Evolutionary conservation across 164 flowering plant genomes (phyloP).

Genomic region (Pachysandra terminalis): DNA sequence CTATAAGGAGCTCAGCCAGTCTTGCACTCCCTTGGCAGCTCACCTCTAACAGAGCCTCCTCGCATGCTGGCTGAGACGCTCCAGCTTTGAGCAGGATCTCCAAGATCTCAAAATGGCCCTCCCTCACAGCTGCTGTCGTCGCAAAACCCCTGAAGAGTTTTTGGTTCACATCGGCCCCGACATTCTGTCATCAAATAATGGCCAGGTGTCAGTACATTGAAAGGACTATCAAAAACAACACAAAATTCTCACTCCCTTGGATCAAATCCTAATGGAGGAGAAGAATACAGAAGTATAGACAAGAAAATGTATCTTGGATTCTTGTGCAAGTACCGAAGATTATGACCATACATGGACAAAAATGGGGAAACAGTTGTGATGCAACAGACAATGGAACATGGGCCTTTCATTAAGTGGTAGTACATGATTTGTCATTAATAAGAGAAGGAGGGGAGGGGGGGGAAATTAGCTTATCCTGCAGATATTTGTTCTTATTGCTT

Average conservation of each 20-base stretch:
- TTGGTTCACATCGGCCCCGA: slow-evolving; percentile 89
- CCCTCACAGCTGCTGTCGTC: slow-evolving; percentile 88
- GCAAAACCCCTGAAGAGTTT: slow-evolving; percentile 81
- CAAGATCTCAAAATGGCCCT: slow-evolving; percentile 74
- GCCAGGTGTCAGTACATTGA: slow-evolving; percentile 13
- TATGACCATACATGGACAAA: slow-evolving; percentile 21
- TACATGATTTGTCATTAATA: slow-evolving; percentile 9
- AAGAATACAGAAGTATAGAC: slow-evolving; percentile 1
- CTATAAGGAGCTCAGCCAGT: slow-evolving; percentile 68
- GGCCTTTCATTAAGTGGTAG: neutral
- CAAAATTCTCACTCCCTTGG: neutral
- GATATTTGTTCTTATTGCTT: neutral
- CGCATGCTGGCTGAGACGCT: slow-evolving; percentile 91
- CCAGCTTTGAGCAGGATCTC: slow-evolving; percentile 83
- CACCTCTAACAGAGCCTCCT: slow-evolving; percentile 90
- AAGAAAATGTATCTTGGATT: slow-evolving; percentile 15
- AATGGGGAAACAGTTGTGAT: slow-evolving; percentile 15
- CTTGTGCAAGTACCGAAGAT: slow-evolving; percentile 9
- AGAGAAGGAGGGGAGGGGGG: slow-evolving; percentile 7
- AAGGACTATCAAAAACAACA: slow-evolving; percentile 5
- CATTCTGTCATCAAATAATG: slow-evolving; percentile 40
- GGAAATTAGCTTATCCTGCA: neutral
- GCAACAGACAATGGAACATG: slow-evolving; percentile 20
- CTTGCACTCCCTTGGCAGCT: slow-evolving; percentile 67
- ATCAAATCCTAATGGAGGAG: neutral